Percentiles rank a stretch among this genome's conserved stretches.
phyloP scores from a whole-genome alignment of 495 filamentous ascomycete genomes.

The Hypoxylon intermedium region DNA sequence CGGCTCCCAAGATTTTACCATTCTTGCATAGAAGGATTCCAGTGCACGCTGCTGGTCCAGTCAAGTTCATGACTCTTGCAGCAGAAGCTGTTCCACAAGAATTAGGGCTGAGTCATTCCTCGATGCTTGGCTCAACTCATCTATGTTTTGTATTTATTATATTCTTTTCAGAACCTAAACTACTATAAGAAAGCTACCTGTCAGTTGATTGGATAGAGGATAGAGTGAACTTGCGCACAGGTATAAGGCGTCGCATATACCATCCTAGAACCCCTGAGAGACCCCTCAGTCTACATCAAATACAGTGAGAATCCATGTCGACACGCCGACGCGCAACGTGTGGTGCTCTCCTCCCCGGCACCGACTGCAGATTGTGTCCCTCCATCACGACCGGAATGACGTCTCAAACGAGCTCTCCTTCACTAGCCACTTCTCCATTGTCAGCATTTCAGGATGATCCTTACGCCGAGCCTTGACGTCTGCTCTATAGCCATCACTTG shows the following conservation, averaged over 20 bases:
- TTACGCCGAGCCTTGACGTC: constrained; percentile 49
- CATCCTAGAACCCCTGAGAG: neutral
- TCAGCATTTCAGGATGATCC: constrained; percentile 49
- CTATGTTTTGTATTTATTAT: neutral
- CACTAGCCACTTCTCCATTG: constrained; percentile 51
- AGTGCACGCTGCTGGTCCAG: neutral
- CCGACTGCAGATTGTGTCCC: neutral
- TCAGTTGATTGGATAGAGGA: neutral
- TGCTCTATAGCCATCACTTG: constrained; percentile 51
- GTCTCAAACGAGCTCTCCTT: constrained; percentile 49
- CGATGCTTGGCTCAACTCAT: neutral
- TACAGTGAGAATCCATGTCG: too few relatives aligned
- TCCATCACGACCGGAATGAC: constrained; percentile 2
- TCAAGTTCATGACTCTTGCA: neutral
- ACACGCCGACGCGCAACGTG: too few relatives aligned
- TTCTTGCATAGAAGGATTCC: constrained; percentile 40
- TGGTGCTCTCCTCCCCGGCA: too few relatives aligned
- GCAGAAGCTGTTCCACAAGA: too few relatives aligned
- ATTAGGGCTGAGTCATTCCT: too few relatives aligned
- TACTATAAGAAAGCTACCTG: too few relatives aligned
- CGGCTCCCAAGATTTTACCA: constrained; percentile 54
- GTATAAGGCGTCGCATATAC: too few relatives aligned
- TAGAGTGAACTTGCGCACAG: too few relatives aligned
- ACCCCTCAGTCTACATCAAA: neutral
- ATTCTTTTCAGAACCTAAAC: neutral